Evolutionary conservation across 1,139 yeast species (phyloP), one percentile per base, ranked within the genome.

Genomic region (Taphrina confusa): DNA sequence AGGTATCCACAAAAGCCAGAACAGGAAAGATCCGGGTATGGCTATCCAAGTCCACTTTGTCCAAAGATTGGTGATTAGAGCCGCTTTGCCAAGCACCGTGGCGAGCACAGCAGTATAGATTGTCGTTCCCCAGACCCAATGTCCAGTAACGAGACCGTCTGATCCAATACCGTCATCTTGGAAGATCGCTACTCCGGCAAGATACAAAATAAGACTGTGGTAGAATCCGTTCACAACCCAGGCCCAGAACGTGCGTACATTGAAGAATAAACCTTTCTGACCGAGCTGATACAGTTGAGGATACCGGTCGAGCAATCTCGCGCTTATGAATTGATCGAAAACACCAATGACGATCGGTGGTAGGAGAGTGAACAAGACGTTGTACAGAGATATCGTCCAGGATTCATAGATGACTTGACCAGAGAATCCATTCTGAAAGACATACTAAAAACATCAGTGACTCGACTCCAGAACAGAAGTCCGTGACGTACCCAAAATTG

Each of bases 271-370:
- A 34, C 95, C 87, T 65, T 82, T 78, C 72, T 92, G 97, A 3
- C 99, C 98, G 52, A 92, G 76, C 68, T 85, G 87, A 73, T 94
- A 94, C 55, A 94, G 76, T 70, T 88, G 96, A 0, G 99, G 98
- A 70, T 94, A 94, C 61, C 94, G 80, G 67, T 89, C 95, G 54
- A 94, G 77, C 68, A 91, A 78, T 65, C 96, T 79, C 23, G 97
- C 96, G 66, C 89, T 85, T 47, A 94, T 90, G 76, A 89, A 94
- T 72, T 94, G 98, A 72, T 94, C 99, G 75, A 92, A 91, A 2
- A 94, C 89, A 62, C 99, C 99, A 67, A 94, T 78, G 5, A 91
- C 95, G 73, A 94, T 88, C 1, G 99, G 98, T 3, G 99, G 98
- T 51, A 89, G 76, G 25, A 88, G 97, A 0, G 98, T 89, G 74